Evolutionary conservation across 805 yeast genomes (phyloP).

Genomic region (Starmera quercuum): DNA sequence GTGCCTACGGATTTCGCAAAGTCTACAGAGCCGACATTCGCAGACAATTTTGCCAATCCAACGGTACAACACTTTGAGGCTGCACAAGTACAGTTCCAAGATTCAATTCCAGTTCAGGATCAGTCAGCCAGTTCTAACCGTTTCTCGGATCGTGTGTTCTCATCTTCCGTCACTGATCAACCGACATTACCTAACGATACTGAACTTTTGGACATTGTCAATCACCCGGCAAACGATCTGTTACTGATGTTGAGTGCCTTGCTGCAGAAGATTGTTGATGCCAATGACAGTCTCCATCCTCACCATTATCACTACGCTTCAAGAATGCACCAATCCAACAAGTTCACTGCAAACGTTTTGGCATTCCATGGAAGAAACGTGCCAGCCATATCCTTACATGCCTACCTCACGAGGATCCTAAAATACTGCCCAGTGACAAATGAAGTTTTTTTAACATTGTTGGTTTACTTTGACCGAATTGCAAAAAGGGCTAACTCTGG

Average conservation of each 20-base stretch:
- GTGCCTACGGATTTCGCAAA: conserved; percentile 10
- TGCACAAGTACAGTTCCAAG: conserved; percentile 4
- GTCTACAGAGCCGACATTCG: conserved; percentile 4
- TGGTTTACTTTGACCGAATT: conserved; percentile 92
- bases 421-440: conserved; percentile 98
- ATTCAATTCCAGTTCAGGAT: conserved; percentile 8
- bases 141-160: conserved; percentile 7
- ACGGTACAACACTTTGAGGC: background rate
- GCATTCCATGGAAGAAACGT: conserved; percentile 95
- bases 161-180: conserved; percentile 1
- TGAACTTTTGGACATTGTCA: conserved; percentile 49
- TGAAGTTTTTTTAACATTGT: conserved; percentile 83
- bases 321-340: conserved; percentile 19
- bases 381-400: conserved; percentile 90
- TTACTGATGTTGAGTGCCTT: conserved; percentile 80
- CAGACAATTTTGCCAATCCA: background rate
- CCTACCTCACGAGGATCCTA: conserved; percentile 81
- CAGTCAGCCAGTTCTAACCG: background rate
- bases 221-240: conserved; percentile 74
- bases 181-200: conserved; percentile 1
- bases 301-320: conserved; percentile 42
- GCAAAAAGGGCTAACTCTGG: conserved; percentile 71
- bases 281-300: conserved; percentile 79
- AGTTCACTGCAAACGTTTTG: conserved; percentile 59
- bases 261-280: conserved; percentile 79